A percentile compares a stretch with the other conserved stretches of the same genome.
phyloP scores from a whole-genome alignment of 106 monocot genomes.

The Dendrobium officinale region DNA sequence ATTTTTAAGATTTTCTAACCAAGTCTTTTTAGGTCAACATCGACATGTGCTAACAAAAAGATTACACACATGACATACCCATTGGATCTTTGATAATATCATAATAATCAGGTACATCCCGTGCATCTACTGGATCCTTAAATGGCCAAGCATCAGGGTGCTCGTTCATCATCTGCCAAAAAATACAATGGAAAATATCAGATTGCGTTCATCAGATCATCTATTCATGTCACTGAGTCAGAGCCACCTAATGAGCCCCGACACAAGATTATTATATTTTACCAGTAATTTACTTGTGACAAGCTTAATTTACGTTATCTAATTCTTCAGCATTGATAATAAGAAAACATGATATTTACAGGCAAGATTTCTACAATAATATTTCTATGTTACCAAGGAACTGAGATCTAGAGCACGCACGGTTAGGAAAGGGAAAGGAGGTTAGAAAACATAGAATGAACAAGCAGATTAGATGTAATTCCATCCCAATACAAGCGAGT shows the following conservation, averaged over 20 bases:
- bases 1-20: too few relatives aligned
- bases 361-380: neutral
- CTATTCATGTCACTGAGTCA: neutral
- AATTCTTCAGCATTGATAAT: neutral
- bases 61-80: constrained; percentile 34
- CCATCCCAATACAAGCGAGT: too few relatives aligned
- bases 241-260: neutral
- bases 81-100: constrained; percentile 98
- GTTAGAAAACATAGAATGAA: neutral
- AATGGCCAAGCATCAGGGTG: constrained; percentile 99
- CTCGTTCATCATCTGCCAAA: constrained; percentile 72
- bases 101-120: constrained; percentile 97
- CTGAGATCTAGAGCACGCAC: neutral
- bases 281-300: neutral
- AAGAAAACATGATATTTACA: neutral
- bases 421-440: neutral
- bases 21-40: too few relatives aligned
- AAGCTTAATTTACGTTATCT: neutral
- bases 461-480: too few relatives aligned
- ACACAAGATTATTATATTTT: neutral
- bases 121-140: constrained; percentile 89
- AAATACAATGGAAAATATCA: neutral
- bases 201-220: neutral
- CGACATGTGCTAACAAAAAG: neutral
- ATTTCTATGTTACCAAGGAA: neutral